Base-by-base conservation (phyloP, 2,329 filamentous ascomycete genomes). In the Rutstroemia sp. region DNA sequence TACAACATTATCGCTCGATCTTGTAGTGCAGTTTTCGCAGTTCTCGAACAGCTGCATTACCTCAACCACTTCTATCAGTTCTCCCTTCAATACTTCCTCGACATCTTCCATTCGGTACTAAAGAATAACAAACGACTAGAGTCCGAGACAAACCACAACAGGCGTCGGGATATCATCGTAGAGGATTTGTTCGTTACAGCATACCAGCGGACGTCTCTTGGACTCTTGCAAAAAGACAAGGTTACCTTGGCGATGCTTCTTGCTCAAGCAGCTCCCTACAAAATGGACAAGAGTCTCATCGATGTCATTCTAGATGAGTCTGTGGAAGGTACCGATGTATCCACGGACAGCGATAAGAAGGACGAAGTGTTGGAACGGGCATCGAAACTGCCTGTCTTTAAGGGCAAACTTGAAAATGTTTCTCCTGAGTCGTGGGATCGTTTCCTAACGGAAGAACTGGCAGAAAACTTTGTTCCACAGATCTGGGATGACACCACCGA, bases 21-120 rank as follows among this genome's bases (percentile, higher is more conserved):
- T 44, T 99, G 94, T 80, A 96, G 92, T 74, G 92, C 94, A 55
- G 92, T 99, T 44, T 99, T 97, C 71, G 91, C 95, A 34, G 89
- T 99, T 14, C 78, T 99, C 59, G 95, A 99, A 74, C 92, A 99
- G 72, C 82, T 99, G 57, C 92, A 97, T 73, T 95, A 96, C 70
- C 86, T 99, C 71, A 96, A 99, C 72, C 94, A 97, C 77, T 97
- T 97, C 75, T 99, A 99, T 73, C 95, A 97, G 71, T 99, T 99
- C 79, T 99, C 94, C 39, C 80, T 99, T 58, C 92, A 96, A 72
- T 99, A 96, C 74, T 99, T 99, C 75, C 82, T 96, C 55, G 89
- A 96, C 70, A 99, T 99, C 65, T 99, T 99, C 81, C 89, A 95
- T 70, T 84, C 87, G 5, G 94, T 99, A 7, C 79, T 99, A 41